Conservation (phyloP, 1,139 yeast genomes). For the Eremothecium cymbalariae region DNA sequence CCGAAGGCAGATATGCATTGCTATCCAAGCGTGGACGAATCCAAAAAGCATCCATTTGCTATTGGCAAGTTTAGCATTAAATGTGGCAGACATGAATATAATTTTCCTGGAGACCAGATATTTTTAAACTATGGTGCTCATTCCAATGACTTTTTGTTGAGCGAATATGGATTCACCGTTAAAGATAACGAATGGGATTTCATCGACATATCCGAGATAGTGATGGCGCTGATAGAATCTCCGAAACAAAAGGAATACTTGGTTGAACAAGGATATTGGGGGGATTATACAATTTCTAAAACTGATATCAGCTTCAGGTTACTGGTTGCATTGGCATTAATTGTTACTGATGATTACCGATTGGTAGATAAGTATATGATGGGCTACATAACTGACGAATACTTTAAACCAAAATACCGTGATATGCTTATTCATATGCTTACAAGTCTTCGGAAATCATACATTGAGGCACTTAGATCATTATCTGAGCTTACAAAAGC, state of each 20-base stretch:
- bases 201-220: conserved; percentile 47
- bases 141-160: conserved; percentile 66
- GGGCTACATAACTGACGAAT: conserved; percentile 29
- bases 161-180: conserved; percentile 80
- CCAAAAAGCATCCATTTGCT: conserved; percentile 13
- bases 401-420: conserved; percentile 16
- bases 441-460: conserved; percentile 26
- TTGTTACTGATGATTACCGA: conserved; percentile 19
- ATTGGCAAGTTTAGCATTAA: conserved; percentile 23
- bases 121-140: conserved; percentile 82
- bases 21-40: conserved; percentile 18
- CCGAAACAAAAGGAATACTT: conserved; percentile 41
- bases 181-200: conserved; percentile 56
- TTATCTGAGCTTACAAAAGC: conserved; percentile 4
- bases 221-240: conserved; percentile 32
- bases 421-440: conserved; percentile 35
- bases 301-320: conserved; percentile 61
- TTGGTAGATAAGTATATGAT: conserved; percentile 23
- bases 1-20: conserved; percentile 33
- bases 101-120: conserved; percentile 48
- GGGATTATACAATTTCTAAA: conserved; percentile 58
- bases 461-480: conserved; percentile 21
- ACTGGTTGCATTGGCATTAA: conserved; percentile 58
- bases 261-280: conserved; percentile 48
- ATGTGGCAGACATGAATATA: conserved; percentile 24